Evolutionary conservation across 495 filamentous ascomycete genomes (phyloP), one percentile per base, ranked within the genome.

Genomic region (Trichoderma parareesei): DNA sequence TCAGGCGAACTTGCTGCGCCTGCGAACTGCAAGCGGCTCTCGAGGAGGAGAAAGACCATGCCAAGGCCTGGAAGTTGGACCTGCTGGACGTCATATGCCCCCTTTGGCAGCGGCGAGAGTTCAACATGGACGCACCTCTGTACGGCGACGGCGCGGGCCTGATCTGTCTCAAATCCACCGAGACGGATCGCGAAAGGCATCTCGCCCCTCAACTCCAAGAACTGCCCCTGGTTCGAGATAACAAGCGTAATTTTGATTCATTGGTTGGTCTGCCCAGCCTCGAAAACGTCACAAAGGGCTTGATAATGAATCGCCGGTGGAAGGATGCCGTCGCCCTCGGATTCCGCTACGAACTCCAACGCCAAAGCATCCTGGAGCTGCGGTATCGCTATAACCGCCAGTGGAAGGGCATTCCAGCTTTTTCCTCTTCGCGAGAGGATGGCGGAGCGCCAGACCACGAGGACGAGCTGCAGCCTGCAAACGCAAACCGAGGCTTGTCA

Each of bases 361-460:
- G 53, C 6, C 53, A 5, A 35, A 27, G 27, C 9, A 35, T 37
- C 11, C 10, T 11, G 20, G 27, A 57, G 7, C 53, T 57, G 10
- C 20, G 18, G 8, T 37, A 57, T 27, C 27, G 4, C 9, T 10
- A 10, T 35, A 10, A 13, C 53, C 11, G 13, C 20, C 13, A 57
- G 53, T 14, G 7, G 37, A 37, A 57, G 53, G 37, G 33, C 0
- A 37, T 57, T 57, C 53, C 53, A 8, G 53, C 53, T 14, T 57
- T 13, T 37, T 20, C 27, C 7, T 13, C 53, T 37, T 35, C 53
- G 27, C 8, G 53, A 33, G 11, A 11, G 7, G 53, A 57, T 57
- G 53, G 60, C 16, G 60, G 60, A 9, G 35, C n/a, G 38, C 60
- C 60, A 18, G 60, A 62, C 42, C 60, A 62, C 42, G 16, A 41